Conservation (phyloP, 805 yeast genomes). For the Saturnispora sekii region DNA sequence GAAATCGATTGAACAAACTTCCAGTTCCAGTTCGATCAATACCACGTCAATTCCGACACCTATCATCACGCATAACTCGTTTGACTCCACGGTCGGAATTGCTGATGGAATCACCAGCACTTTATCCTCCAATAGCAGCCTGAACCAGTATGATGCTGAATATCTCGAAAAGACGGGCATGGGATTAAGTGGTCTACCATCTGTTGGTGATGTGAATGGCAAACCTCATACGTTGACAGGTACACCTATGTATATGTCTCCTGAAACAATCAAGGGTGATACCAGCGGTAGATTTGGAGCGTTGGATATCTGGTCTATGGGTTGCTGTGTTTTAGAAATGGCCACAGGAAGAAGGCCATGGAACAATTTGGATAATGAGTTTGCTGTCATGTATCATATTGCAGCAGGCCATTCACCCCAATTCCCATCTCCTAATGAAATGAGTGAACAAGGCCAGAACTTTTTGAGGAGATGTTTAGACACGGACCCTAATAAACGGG, state of each 20-base stretch:
- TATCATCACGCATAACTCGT: neutral
- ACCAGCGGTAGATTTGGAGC: slow-evolving; percentile 52
- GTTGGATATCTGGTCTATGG: slow-evolving; percentile 91
- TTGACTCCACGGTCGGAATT: neutral
- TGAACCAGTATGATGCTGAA: neutral
- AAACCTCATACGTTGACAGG: slow-evolving; percentile 53
- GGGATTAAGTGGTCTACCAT: too few relatives aligned
- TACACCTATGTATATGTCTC: slow-evolving; percentile 99
- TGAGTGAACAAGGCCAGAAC: slow-evolving; percentile 60
- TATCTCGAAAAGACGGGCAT: too few relatives aligned
- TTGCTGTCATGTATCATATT: slow-evolving; percentile 97
- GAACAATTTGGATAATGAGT: slow-evolving; percentile 92
- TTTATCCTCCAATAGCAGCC: slow-evolving; percentile 2
- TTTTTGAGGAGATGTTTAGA: slow-evolving; percentile 72
- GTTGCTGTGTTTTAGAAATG: slow-evolving; percentile 95
- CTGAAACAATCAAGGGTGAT: slow-evolving; percentile 84
- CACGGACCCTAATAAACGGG: slow-evolving; percentile 71
- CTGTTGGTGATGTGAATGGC: slow-evolving; percentile 2
- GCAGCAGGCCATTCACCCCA: slow-evolving; percentile 92
- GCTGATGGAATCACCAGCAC: slow-evolving; percentile 1
- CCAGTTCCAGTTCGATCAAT: slow-evolving; percentile 9
- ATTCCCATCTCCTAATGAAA: slow-evolving; percentile 68
- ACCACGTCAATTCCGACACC: slow-evolving; percentile 1
- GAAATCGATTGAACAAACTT: slow-evolving; percentile 5
- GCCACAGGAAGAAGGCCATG: slow-evolving; percentile 94